Evolutionary conservation across 805 yeast species (phyloP).

Genomic region (Candida incommunis): DNA sequence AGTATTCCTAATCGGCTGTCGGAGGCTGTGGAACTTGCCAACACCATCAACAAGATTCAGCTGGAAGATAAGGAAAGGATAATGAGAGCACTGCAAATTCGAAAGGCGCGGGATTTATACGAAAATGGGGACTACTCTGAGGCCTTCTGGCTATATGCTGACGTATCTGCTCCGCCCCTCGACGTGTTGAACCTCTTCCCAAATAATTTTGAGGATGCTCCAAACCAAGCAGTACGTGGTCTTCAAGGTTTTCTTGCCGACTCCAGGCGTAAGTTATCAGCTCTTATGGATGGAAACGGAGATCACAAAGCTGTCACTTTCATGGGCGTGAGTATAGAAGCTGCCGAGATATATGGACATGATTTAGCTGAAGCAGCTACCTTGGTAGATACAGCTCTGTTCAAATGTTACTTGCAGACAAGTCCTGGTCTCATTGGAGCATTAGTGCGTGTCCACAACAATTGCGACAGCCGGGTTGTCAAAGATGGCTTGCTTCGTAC

Average conservation of each 20-base stretch:
- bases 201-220: neutral
- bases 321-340: neutral
- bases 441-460: slow-evolving; percentile 46
- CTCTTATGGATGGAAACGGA: slow-evolving; percentile 8
- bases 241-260: slow-evolving; percentile 24
- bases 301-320: neutral
- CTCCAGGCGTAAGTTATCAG: slow-evolving; percentile 24
- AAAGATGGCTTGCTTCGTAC: slow-evolving; percentile 27
- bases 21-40: neutral
- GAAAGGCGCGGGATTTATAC: slow-evolving; percentile 19
- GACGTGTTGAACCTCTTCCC: slow-evolving; percentile 31
- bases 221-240: neutral
- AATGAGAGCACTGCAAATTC: slow-evolving; percentile 26
- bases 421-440: slow-evolving; percentile 57
- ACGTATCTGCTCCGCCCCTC: slow-evolving; percentile 38
- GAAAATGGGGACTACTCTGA: slow-evolving; percentile 12
- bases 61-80: slow-evolving; percentile 16
- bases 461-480: slow-evolving; percentile 43
- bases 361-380: slow-evolving; percentile 17
- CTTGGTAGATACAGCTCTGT: slow-evolving; percentile 49
- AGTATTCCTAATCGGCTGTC: neutral
- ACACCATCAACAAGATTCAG: slow-evolving; percentile 1
- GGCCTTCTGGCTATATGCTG: slow-evolving; percentile 28
- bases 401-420: slow-evolving; percentile 43
- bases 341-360: slow-evolving; percentile 8